Base-by-base conservation (phyloP, 2,329 filamentous ascomycete species). In the Malbranchea cinnamomea region DNA sequence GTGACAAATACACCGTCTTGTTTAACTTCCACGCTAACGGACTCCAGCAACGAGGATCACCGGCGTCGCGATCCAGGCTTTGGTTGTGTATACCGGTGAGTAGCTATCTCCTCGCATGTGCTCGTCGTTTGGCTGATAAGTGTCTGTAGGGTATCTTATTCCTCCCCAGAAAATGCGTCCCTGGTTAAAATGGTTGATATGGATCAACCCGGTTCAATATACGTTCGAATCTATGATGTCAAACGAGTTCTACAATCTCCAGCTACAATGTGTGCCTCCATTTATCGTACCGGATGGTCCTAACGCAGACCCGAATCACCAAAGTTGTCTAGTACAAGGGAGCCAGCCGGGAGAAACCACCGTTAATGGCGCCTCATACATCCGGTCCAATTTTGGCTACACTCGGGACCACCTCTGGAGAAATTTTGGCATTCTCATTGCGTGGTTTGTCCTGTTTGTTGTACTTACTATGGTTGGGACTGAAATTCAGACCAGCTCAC, bases 371-470 rank as follows among this genome's bases (percentile, higher is more conserved):
- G 53, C 61, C 0, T 56, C 58, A 27, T 77, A 74, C 40, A 70
- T 74, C n/a, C 24, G 56, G 9, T 50, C 58, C 1, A 61, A 65
- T 0, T 76, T 62, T 40, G 59, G 54, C 0, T 76, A 76, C 41
- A 63, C 55, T 2, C 54, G 66, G 7, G 49, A 58, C 1, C 71
- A 77, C 41, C 46, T 77, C 1, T 78, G 74, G 74, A 59, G 72
- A 1, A 84, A 89, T 53, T 81, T 78, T 50, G 81, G 79, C 1
- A 89, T 93, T 38, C 74, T 91, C 36, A 49, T 84, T 7, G 73
- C 65, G 2, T 68, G 91, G 37, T 81, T 91, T 31, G 54, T 77
- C 23, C 72, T 73, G 36, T 92, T 92, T 57, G 62, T 93, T 3
- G 53, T 69, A 7, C 56, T 80, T 34, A 87, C 92, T 40, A 75